Evolutionary conservation across 345 rosid genomes (phyloP), one percentile per base, ranked within the genome.

Genomic region (Hevea brasiliensis): DNA sequence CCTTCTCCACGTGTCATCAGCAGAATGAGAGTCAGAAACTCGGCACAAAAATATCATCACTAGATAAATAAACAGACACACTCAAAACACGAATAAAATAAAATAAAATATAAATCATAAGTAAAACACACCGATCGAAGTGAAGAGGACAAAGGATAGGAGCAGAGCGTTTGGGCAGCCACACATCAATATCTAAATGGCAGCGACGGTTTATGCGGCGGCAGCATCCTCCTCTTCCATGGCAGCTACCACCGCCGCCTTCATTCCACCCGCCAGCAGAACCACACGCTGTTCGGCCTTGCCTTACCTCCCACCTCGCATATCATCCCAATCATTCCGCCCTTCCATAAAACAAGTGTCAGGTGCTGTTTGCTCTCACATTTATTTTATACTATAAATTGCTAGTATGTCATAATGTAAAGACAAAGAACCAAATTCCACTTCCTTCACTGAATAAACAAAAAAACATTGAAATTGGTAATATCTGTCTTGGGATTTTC

Each of bases 241-340:
- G 82, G 87, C 77, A 75, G 87, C 90, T 70, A 78, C 63, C 29
- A 13, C 82, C 67, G 72, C 93, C 65, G 79, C 84, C 45, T 84
- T 85, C 75, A 69, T 82, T 42, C 90, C 87, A 23, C 20, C 75
- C 20, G 56, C 81, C 73, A 26, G 35, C 51, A 72, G 72, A 65
- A 77, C 85, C 67, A 18, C 77, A 51, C 81, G 87, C 42, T 87
- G 82, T 88, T 85, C 88, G n/a, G 85, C 91, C 71, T 72, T 85
- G 65, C 92, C 96, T 23, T 79, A 55, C 74, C 87, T 85, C 40
- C 89, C 92, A 24, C 87, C 88, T 68, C 90, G 88, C 75, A 62
- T 67, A 48, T 62, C 87, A 65, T 76, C 84, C 72, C 68, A 76
- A 67, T 81, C 84, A 70, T 82, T 86, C 76, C 61, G 83, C 61